A percentile compares a stretch with the other conserved stretches of the same genome.
These are phyloP conservation scores for Mariannaea sp. DNA, from an alignment of 2,329 filamentous ascomycete species.

Conservation along the genomic window DNA sequence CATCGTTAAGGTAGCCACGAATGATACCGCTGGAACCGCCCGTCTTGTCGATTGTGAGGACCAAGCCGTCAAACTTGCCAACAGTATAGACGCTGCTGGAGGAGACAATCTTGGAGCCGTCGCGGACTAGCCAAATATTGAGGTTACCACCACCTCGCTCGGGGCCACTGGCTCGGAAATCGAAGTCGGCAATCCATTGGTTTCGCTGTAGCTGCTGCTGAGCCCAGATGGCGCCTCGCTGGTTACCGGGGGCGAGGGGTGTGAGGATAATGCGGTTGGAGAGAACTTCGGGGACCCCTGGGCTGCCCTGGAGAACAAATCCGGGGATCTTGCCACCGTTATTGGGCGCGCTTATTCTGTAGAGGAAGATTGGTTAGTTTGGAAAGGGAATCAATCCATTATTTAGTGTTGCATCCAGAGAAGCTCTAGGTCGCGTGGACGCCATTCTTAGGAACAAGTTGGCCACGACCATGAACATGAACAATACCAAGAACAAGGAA, in stretches of 20 bases:
- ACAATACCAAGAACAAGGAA: not conserved
- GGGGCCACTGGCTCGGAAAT: slow-evolving; percentile 85
- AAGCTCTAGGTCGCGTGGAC: no score
- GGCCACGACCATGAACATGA: not conserved
- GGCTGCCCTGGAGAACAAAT: slow-evolving; percentile 60
- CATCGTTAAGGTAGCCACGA: slow-evolving; percentile 93
- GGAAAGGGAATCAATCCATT: not conserved
- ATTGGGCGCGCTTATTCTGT: slow-evolving; percentile 68
- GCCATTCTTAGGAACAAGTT: no score
- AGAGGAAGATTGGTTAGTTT: slow-evolving; percentile 17
- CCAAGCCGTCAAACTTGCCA: slow-evolving; percentile 86
- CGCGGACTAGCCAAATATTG: slow-evolving; percentile 87
- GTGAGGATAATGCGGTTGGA: slow-evolving; percentile 94
- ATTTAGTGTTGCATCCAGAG: no score
- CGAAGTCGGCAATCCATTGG: slow-evolving; percentile 83
- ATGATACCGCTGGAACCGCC: slow-evolving; percentile 79
- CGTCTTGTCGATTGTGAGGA: slow-evolving; percentile 82
- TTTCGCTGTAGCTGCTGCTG: slow-evolving; percentile 63
- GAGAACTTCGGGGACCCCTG: slow-evolving; percentile 65
- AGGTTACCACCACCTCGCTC: slow-evolving; percentile 88
- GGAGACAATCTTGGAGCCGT: slow-evolving; percentile 68
- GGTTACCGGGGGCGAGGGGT: slow-evolving; percentile 83
- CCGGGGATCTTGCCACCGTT: slow-evolving; percentile 55
- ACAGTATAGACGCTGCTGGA: slow-evolving; percentile 83
- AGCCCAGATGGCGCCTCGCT: slow-evolving; percentile 82